Conservation (phyloP, 768 basidiomycete species). For the Butyriboletus loyo region DNA sequence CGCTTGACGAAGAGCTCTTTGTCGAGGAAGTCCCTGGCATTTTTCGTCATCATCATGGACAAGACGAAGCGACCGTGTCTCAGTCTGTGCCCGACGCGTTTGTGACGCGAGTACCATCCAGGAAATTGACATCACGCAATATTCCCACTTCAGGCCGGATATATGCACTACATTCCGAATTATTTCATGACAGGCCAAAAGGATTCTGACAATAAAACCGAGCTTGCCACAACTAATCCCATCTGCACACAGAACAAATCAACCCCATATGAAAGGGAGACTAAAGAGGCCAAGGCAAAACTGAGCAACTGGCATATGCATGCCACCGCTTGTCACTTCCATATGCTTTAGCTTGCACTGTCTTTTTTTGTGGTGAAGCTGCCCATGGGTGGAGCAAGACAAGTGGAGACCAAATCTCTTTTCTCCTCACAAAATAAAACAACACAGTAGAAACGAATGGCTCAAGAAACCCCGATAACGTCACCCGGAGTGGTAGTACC, state of each 20-base stretch:
- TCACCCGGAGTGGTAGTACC: background rate
- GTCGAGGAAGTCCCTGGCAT: conserved; percentile 40
- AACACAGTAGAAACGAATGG: background rate
- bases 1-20: conserved; percentile 46
- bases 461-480: background rate
- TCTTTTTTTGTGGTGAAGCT: background rate
- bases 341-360: background rate
- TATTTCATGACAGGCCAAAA: no score
- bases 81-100: conserved; percentile 5
- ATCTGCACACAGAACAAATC: background rate
- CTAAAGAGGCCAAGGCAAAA: background rate
- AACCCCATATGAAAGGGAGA: background rate
- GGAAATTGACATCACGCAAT: background rate
- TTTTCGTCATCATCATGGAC: conserved; percentile 27
- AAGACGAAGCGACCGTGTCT: background rate
- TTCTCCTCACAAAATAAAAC: background rate
- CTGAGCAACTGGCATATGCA: no score
- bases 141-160: background rate
- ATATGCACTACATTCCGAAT: no score
- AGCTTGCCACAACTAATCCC: no score
- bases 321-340: background rate
- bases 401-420: background rate
- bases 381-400: background rate
- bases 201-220: no score
- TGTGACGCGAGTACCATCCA: conserved; percentile 7